These are phyloP conservation scores for Capronia americana DNA, from an alignment of 2,329 filamentous ascomycete species.

Conservation along the genomic window DNA sequence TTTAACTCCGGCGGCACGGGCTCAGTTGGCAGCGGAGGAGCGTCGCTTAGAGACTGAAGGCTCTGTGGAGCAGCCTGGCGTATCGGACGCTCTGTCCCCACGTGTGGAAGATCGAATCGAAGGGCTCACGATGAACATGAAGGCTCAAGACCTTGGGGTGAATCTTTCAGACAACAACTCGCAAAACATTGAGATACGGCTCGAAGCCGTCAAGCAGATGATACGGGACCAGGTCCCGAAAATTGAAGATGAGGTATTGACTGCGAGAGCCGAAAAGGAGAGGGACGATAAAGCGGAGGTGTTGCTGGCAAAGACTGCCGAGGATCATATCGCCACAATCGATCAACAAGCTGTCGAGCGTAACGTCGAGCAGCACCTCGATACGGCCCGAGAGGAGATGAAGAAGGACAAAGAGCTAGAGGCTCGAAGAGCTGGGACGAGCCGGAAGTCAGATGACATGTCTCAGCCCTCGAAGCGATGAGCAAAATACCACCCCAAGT, in stretches of 20 bases:
- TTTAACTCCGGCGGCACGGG: background rate
- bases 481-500: background rate
- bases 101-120: background rate
- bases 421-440: background rate
- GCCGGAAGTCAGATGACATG: background rate
- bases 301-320: background rate
- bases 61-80: background rate
- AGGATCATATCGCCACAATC: background rate
- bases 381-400: background rate
- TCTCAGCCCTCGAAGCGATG: background rate
- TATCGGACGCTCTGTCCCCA: background rate
- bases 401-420: background rate
- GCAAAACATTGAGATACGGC: background rate
- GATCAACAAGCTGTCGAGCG: background rate
- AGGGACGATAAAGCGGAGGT: background rate
- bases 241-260: background rate
- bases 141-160: conserved; percentile 4
- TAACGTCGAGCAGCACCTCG: background rate
- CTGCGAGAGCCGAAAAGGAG: background rate
- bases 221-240: background rate
- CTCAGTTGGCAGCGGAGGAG: background rate
- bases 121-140: background rate
- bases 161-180: background rate
- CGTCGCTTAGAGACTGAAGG: background rate
- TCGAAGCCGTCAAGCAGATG: background rate